phyloP scores from a whole-genome alignment of 371 early-diverging fungal species.

The Circinella umbellata region DNA sequence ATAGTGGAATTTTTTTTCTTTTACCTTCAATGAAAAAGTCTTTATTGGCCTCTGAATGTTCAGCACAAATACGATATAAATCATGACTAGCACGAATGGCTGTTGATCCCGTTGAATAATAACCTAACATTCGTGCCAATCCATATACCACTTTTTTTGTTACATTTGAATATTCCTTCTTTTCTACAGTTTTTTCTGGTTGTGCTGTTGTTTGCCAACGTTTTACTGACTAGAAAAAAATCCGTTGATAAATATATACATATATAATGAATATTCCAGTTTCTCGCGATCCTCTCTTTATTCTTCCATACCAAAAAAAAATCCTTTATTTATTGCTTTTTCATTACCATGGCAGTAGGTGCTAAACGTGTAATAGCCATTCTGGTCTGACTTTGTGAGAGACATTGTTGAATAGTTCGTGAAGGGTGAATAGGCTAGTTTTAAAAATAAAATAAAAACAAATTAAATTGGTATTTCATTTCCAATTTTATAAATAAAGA shows the following conservation, averaged over 20 bases:
- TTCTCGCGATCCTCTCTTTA: no score
- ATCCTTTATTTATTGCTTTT: no score
- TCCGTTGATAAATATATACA: background rate
- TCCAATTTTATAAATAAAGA: no score
- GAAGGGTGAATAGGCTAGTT: background rate
- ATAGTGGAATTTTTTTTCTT: no score
- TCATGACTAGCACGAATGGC: conserved; percentile 62
- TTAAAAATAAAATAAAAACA: background rate
- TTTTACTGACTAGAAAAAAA: background rate
- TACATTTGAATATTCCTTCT: conserved; percentile 37
- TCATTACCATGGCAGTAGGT: conserved; percentile 4
- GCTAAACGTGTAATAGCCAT: conserved; percentile 5
- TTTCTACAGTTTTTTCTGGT: conserved; percentile 3
- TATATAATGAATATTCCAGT: no score
- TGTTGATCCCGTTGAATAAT: conserved; percentile 58
- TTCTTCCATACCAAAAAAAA: no score
- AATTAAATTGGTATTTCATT: no score
- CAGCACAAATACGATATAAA: conserved; percentile 57
- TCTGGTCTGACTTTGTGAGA: conserved; percentile 1
- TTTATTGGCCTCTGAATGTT: conserved; percentile 55
- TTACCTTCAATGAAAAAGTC: conserved; percentile 63
- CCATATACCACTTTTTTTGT: conserved; percentile 53
- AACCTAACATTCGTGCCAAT: conserved; percentile 58
- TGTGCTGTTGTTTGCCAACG: conserved; percentile 13
- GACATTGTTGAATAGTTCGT: conserved; percentile 1